phyloP scores from a whole-genome alignment of 2,329 filamentous ascomycete genomes.

The Neofusicoccum sp. region DNA sequence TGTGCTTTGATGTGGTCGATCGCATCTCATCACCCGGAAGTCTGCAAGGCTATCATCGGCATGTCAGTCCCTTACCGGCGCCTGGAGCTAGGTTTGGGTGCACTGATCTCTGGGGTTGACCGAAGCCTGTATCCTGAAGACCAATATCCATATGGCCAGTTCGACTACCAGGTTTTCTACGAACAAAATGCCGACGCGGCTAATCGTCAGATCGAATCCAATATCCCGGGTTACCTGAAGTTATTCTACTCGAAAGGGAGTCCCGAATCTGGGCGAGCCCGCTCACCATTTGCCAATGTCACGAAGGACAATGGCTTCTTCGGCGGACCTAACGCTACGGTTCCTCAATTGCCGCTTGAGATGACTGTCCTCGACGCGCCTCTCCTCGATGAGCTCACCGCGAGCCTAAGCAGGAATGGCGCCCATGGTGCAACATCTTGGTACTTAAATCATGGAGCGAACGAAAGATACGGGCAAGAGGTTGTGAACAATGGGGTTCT shows the following conservation, averaged over 20 bases:
- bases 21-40: constrained; percentile 32
- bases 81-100: constrained; percentile 42
- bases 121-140: constrained; percentile 47
- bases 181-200: constrained; percentile 24
- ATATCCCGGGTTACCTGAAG: constrained; percentile 28
- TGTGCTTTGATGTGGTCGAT: constrained; percentile 32
- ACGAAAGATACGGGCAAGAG: constrained; percentile 42
- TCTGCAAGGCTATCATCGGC: constrained; percentile 29
- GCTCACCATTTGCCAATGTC: neutral
- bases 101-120: constrained; percentile 38
- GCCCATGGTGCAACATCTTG: constrained; percentile 40
- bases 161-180: constrained; percentile 36
- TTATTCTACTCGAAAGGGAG: constrained; percentile 26
- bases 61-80: constrained; percentile 42
- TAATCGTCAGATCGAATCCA: constrained; percentile 25
- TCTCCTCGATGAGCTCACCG: constrained; percentile 28
- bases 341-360: constrained; percentile 33
- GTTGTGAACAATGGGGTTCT: constrained; percentile 36
- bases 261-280: constrained; percentile 10
- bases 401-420: constrained; percentile 41
- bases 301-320: constrained; percentile 34
- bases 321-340: constrained; percentile 29
- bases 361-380: constrained; percentile 30
- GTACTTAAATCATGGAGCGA: constrained; percentile 46
- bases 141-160: constrained; percentile 40